phyloP scores from a whole-genome alignment of 192 early-diverging fungal genomes.

The Chytriomyces sp. region DNA sequence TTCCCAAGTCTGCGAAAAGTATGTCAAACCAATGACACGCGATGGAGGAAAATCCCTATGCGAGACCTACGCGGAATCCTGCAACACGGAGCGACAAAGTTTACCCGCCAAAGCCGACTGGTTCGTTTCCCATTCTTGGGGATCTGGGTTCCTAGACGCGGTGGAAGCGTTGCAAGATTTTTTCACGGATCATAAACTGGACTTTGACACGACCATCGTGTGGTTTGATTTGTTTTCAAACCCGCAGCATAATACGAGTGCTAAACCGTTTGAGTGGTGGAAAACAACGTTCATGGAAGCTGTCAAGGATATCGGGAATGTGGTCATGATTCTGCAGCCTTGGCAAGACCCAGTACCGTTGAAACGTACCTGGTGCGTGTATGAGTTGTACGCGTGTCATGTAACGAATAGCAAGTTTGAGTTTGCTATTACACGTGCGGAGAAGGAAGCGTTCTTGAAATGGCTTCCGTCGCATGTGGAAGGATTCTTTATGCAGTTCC shows the following conservation, averaged over 20 bases:
- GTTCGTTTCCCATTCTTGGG: constrained; percentile 39
- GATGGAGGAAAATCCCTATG: not conserved
- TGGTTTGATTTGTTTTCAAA: constrained; percentile 47
- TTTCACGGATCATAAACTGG: constrained; percentile 8
- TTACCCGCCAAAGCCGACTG: not conserved
- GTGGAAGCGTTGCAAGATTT: constrained; percentile 37
- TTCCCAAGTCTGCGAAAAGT: constrained; percentile 24
- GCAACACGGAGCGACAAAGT: not conserved
- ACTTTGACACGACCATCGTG: constrained; percentile 10
- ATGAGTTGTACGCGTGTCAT: constrained; percentile 36
- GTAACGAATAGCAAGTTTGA: constrained; percentile 20
- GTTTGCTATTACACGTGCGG: constrained; percentile 5
- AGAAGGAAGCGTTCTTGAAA: constrained; percentile 2
- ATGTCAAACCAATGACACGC: constrained; percentile 25
- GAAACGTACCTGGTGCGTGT: constrained; percentile 42
- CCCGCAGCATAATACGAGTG: constrained; percentile 35
- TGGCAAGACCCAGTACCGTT: constrained; percentile 42
- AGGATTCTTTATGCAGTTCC: not conserved
- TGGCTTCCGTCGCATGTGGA: not conserved
- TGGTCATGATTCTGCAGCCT: constrained; percentile 38
- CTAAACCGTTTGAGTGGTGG: constrained; percentile 37
- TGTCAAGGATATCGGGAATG: constrained; percentile 28
- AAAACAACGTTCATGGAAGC: constrained; percentile 41
- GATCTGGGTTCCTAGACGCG: constrained; percentile 36
- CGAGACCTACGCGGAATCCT: not conserved